Base-by-base conservation (phyloP, 179 eudicot species). In the Silene noctiflora region DNA sequence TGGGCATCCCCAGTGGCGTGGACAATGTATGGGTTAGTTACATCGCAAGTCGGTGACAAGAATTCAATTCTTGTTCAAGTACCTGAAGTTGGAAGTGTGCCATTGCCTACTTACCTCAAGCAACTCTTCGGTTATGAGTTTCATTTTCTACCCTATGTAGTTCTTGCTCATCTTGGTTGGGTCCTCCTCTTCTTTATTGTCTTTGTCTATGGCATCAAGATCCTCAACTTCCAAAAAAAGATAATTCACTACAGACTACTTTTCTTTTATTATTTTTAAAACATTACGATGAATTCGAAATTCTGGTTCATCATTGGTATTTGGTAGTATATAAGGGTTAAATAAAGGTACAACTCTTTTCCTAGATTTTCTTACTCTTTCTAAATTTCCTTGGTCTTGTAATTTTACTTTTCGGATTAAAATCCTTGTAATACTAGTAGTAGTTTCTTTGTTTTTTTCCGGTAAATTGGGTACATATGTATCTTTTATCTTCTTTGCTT, bases 1-100 rank as follows among this genome's bases (percentile, higher is more conserved):
- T 94, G 98, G 98, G 89, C 84, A 58, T 89, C 92, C 20, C 98
- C 97, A 0, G 81, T 92, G 3, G 84, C 96, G 0, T 92, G 98
- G 98, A 92, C 98, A 10, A 66, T 92, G 56, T 90, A 92, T 14
- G 98, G 94, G 1, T 71, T 90, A 0, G 87, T 92, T 58, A 86
- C 93, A 16, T 90, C 92, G 31, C 91, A 92, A 77, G 83, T 90
- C 5, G 98, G 98, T 1, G 96, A 94, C 69, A 81, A 76, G 21
- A 75, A 24, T 16, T 21, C 77, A 1, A 56, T 33, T 9, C 42
- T 33, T 9, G 56, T 91, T 14, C 81, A 77, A 55, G 75, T 90
- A 20, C 89, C 90, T 5, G 90, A 87, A 64, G 44, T 55, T 11
- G 77, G 71, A 3, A 59, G 56, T 27, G 8, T 84, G 46, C 68